Evolutionary conservation across 2,329 filamentous ascomycete species (phyloP).

Genomic region (Blastomyces parvus): DNA sequence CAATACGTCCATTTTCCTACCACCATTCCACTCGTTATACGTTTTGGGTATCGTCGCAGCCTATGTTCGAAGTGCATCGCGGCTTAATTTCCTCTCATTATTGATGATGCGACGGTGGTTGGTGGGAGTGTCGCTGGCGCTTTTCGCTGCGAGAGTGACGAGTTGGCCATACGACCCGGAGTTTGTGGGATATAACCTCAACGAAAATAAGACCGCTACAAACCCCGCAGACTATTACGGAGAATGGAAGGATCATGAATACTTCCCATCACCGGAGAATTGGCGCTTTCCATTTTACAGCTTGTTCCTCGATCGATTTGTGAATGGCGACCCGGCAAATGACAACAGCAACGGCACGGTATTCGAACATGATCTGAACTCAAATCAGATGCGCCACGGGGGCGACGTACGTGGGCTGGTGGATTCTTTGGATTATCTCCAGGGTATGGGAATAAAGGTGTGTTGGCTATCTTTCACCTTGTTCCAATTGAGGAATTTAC

Average conservation of each 20-base stretch:
- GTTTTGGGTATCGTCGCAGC: background rate
- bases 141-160: slow-evolving; percentile 20
- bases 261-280: slow-evolving; percentile 47
- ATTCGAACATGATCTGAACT: slow-evolving; percentile 52
- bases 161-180: slow-evolving; percentile 42
- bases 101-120: slow-evolving; percentile 27
- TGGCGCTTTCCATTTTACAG: slow-evolving; percentile 60
- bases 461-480: background rate
- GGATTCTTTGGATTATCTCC: slow-evolving; percentile 54
- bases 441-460: slow-evolving; percentile 55
- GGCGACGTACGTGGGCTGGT: slow-evolving; percentile 51
- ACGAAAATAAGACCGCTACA: slow-evolving; percentile 48
- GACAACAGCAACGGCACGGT: slow-evolving; percentile 53
- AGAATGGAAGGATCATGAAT: slow-evolving; percentile 46
- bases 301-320: slow-evolving; percentile 54
- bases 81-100: background rate
- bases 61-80: background rate
- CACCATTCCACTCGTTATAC: background rate
- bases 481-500: background rate
- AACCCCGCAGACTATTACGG: slow-evolving; percentile 51
- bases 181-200: slow-evolving; percentile 50
- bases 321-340: slow-evolving; percentile 56
- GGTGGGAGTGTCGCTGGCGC: slow-evolving; percentile 21
- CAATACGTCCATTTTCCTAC: background rate
- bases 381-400: slow-evolving; percentile 55